Percentiles rank a stretch among this genome's conserved stretches.
phyloP scores from a whole-genome alignment of 345 rosid species.

The Arabis alpina region DNA sequence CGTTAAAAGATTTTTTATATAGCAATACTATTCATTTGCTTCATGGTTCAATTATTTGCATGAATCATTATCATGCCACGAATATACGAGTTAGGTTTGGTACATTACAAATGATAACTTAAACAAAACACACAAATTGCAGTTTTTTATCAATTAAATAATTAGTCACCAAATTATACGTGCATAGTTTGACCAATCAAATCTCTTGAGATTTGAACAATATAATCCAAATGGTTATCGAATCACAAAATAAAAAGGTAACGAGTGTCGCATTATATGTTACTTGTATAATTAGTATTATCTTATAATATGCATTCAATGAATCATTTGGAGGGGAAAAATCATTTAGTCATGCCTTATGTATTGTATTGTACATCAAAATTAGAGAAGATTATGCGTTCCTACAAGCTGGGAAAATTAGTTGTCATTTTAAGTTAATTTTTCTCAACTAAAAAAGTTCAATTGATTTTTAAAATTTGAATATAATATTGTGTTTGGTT shows the following conservation, averaged over 20 bases:
- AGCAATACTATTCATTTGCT: slow-evolving; percentile 11
- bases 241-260: slow-evolving; percentile 37
- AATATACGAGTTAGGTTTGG: slow-evolving; percentile 43
- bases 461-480: not conserved
- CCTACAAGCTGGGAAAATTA: slow-evolving; percentile 41
- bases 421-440: slow-evolving; percentile 14
- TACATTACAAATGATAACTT: slow-evolving; percentile 5
- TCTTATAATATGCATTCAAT: slow-evolving; percentile 1
- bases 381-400: slow-evolving; percentile 24
- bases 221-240: slow-evolving; percentile 17
- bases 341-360: not conserved
- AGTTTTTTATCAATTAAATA: slow-evolving; percentile 6
- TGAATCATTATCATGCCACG: slow-evolving; percentile 15
- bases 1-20: no score
- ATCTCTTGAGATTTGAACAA: slow-evolving; percentile 33
- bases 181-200: slow-evolving; percentile 41
- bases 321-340: slow-evolving; percentile 1
- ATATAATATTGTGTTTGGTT: not conserved
- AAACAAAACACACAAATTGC: slow-evolving; percentile 14
- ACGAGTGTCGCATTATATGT: slow-evolving; percentile 37
- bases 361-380: not conserved
- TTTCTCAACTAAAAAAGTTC: not conserved
- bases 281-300: not conserved
- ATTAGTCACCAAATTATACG: slow-evolving; percentile 32
- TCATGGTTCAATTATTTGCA: slow-evolving; percentile 32